Evolutionary conservation across 768 basidiomycete species (phyloP), one percentile per base, ranked within the genome.

Genomic region (Trametes villosa): DNA sequence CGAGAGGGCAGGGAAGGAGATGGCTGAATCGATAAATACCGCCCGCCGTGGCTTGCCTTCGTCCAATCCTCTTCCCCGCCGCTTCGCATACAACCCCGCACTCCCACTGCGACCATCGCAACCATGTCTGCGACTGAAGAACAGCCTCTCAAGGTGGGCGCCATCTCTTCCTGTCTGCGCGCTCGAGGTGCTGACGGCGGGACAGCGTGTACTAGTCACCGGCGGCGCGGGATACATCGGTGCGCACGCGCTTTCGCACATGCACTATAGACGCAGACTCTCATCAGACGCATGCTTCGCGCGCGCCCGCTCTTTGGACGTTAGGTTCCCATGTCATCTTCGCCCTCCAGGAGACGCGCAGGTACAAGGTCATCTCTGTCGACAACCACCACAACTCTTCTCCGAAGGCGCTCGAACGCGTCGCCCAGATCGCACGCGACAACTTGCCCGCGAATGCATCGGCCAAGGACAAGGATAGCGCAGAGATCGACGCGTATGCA

Each of bases 311-410:
- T 61, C 41, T 50, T 57, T 58, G 40, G 30, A 57, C 65, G 31
- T 60, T 70, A 94, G 96, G 95, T 70, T 96, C 96, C 27, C 97
- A 99, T 77, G 89, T 98, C 72, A 87, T 98, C 65, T 92, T 90
- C 60, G 80, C 85, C 48, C 79, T 97, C 40, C 87, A 97, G 66
- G 83, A 92, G 71, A 93, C 94, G 13, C 86, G 94, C 59, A 81
- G 87, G 63, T 99, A 91, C 83, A 92, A 91, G 72, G 94, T 98
- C 68, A 86, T 98, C 65, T 90, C 95, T 24, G 83, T 98, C 68
- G 97, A 99, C 79, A 98, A 98, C 79, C 81, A 90, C 78, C 87
- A 94, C 76, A 99, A 99, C 73, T 95, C 97, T 3, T 85, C 86
- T 65, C 86, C 91, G 2, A 79, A 79, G 22, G 85, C 94, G 3